A percentile compares a stretch with the other conserved stretches of the same genome.
Evolutionary conservation across 2,329 filamentous ascomycete genomes (phyloP).

Genomic region (Aspergillus puulaauensis): DNA sequence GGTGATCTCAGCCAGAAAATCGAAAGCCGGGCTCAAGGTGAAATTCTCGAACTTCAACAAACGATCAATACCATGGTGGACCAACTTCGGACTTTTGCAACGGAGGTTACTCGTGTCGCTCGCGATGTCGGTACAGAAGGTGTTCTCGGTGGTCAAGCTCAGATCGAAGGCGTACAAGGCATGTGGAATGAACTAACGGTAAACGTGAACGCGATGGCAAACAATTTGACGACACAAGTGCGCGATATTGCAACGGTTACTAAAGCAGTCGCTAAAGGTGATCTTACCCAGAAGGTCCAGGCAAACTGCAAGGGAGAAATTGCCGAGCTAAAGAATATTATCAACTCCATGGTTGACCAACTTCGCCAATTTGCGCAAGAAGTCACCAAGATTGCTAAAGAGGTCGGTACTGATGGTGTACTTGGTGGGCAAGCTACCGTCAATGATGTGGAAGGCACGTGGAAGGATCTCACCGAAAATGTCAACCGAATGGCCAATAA

Average conservation of each 20-base stretch:
- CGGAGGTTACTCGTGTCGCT: conserved; percentile 78
- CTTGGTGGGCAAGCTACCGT: conserved; percentile 93
- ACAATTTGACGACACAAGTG: conserved; percentile 83
- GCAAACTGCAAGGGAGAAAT: conserved; percentile 91
- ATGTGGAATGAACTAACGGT: conserved; percentile 88
- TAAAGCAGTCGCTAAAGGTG: conserved; percentile 72
- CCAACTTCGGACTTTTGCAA: conserved; percentile 78
- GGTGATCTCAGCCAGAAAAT: conserved; percentile 84
- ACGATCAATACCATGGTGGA: conserved; percentile 91
- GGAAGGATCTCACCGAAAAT: conserved; percentile 91
- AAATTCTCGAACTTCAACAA: conserved; percentile 79
- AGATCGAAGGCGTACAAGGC: conserved; percentile 79
- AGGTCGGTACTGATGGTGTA: conserved; percentile 93
- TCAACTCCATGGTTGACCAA: conserved; percentile 99
- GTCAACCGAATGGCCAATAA: conserved; percentile 99
- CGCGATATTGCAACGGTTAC: conserved; percentile 86
- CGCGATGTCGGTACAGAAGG: conserved; percentile 83
- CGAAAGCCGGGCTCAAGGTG: conserved; percentile 74
- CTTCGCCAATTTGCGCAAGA: conserved; percentile 94
- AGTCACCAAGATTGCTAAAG: conserved; percentile 92
- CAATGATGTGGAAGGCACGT: conserved; percentile 94
- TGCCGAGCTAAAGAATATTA: conserved; percentile 91
- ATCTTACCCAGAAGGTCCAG: conserved; percentile 94
- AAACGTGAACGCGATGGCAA: conserved; percentile 85
- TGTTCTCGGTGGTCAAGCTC: conserved; percentile 77